A percentile compares a stretch with the other conserved stretches of the same genome.
These are phyloP conservation scores for Diphasiastrum complanatum DNA, from an alignment of 83 land plant genomes.

Conservation along the genomic window DNA sequence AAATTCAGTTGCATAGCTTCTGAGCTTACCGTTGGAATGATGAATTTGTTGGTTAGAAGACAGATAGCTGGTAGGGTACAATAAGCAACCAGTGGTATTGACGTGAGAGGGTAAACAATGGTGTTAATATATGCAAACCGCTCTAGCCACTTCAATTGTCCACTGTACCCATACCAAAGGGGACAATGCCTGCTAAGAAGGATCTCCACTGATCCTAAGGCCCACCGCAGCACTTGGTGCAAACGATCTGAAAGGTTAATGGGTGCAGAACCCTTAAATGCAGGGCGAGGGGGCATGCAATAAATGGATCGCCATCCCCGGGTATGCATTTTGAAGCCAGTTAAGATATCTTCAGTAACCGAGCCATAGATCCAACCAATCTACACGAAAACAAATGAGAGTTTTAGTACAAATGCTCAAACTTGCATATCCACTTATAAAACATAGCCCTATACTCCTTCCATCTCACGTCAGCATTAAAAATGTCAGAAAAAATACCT, in stretches of 20 bases:
- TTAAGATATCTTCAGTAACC: constrained; percentile 15
- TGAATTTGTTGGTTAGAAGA: constrained; percentile 10
- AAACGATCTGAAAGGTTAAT: constrained; percentile 9
- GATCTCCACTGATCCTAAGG: too few species aligned
- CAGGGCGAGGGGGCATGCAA: constrained; percentile 17
- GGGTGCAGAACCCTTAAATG: too few species aligned
- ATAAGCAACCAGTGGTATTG: constrained; percentile 10
- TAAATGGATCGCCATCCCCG: constrained; percentile 16
- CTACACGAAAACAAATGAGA: background rate
- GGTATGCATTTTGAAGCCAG: constrained; percentile 13
- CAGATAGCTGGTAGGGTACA: constrained; percentile 13
- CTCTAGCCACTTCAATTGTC: constrained; percentile 3
- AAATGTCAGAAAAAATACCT: too few species aligned
- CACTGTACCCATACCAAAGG: constrained; percentile 10
- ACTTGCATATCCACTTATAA: too few species aligned
- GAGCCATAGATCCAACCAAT: constrained; percentile 11
- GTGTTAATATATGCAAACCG: constrained; percentile 12
- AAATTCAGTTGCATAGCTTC: too few species aligned
- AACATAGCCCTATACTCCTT: too few species aligned
- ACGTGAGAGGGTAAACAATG: too few species aligned
- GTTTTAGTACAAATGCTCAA: background rate
- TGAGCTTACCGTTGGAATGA: constrained; percentile 11
- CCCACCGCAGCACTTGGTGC: constrained; percentile 13
- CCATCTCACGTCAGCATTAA: too few species aligned
- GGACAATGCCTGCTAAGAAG: constrained; percentile 19